Percentiles rank a stretch among this genome's conserved stretches.
Conservation (phyloP, 805 yeast species). For the Cyberlindnera petersonii region DNA sequence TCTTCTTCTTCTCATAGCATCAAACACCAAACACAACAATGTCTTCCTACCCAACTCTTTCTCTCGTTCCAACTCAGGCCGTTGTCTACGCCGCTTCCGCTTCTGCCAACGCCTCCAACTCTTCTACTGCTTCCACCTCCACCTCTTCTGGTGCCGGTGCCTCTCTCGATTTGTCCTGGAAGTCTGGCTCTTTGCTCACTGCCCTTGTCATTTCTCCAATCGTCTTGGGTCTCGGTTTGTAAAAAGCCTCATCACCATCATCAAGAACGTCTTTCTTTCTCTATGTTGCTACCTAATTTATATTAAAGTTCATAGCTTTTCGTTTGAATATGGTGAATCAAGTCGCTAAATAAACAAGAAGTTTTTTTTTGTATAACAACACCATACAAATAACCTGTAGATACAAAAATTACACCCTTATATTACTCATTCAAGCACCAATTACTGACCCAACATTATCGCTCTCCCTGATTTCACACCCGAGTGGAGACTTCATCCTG, state of each 20-base stretch:
- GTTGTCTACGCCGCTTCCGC: slow-evolving; percentile 20
- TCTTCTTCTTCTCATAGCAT: neutral
- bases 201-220: slow-evolving; percentile 37
- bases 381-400: too few relatives aligned
- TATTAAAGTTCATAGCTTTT: too few relatives aligned
- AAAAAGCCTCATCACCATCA: slow-evolving; percentile 7
- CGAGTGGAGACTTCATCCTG: slow-evolving; percentile 39
- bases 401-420: too few relatives aligned
- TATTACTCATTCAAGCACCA: too few relatives aligned
- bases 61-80: slow-evolving; percentile 28
- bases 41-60: slow-evolving; percentile 10
- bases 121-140: slow-evolving; percentile 26
- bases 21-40: neutral
- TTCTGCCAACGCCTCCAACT: slow-evolving; percentile 14
- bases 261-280: neutral
- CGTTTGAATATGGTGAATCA: too few relatives aligned
- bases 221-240: slow-evolving; percentile 29
- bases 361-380: too few relatives aligned
- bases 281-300: neutral
- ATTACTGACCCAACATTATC: neutral
- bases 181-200: slow-evolving; percentile 37
- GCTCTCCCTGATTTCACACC: slow-evolving; percentile 28
- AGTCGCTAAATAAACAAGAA: too few relatives aligned
- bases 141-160: slow-evolving; percentile 31
- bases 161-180: slow-evolving; percentile 37